Evolutionary conservation across 1,284 basidiomycete genomes (phyloP).

Genomic region (Mrakiaceae sp.): DNA sequence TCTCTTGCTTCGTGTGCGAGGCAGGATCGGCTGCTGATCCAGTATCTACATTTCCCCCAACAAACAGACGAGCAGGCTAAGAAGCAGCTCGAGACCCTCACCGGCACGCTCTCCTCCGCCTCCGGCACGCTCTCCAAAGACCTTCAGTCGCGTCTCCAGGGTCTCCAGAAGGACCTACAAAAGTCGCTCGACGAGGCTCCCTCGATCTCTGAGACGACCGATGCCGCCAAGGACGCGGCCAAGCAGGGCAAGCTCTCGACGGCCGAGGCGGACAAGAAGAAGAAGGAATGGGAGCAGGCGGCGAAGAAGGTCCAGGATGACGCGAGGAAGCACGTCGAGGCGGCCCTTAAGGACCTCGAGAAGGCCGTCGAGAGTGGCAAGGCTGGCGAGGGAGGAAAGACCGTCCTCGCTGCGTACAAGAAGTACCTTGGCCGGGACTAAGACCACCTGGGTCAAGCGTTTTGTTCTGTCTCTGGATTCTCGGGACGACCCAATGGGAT

Average conservation of each 20-base stretch:
- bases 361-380: slow-evolving; percentile 13
- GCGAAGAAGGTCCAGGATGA: slow-evolving; percentile 8
- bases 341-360: slow-evolving; percentile 13
- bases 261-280: slow-evolving; percentile 3
- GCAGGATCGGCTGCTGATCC: too few species aligned
- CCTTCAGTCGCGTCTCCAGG: slow-evolving; percentile 7
- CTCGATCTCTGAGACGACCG: slow-evolving; percentile 2
- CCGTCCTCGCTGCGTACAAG: slow-evolving; percentile 7
- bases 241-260: slow-evolving; percentile 7
- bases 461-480: too few species aligned
- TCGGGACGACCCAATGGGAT: too few species aligned
- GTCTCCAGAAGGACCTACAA: slow-evolving; percentile 5
- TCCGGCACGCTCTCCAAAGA: slow-evolving; percentile 5
- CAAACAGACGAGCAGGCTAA: slow-evolving; percentile 1
- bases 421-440: not conserved
- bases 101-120: not conserved
- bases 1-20: too few species aligned
- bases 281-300: slow-evolving; percentile 12
- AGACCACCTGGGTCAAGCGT: too few species aligned
- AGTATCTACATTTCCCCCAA: too few species aligned
- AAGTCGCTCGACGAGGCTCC: slow-evolving; percentile 11
- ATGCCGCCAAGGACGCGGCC: slow-evolving; percentile 15
- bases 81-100: slow-evolving; percentile 12
- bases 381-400: slow-evolving; percentile 13
- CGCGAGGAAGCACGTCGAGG: slow-evolving; percentile 12